Evolutionary conservation across 768 basidiomycete genomes (phyloP).

Genomic region (Rhizopogon sp.): DNA sequence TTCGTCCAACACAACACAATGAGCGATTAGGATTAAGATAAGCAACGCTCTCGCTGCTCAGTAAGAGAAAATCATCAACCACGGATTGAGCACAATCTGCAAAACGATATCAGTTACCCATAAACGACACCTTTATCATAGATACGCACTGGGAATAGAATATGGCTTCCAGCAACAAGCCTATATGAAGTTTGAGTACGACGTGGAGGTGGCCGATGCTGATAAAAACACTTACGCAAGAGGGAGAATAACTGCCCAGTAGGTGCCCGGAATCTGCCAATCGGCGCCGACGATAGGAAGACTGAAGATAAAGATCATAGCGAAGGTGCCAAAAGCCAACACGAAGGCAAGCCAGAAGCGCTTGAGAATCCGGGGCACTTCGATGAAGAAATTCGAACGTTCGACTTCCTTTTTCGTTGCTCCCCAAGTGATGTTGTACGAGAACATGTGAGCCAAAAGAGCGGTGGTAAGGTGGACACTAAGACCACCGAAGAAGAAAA

Average conservation of each 20-base stretch:
- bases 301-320: conserved; percentile 53
- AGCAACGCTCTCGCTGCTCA: conserved; percentile 5
- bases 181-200: conserved; percentile 22
- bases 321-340: conserved; percentile 46
- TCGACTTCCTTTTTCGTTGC: conserved; percentile 67
- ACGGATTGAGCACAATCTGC: conserved; percentile 81
- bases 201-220: not conserved
- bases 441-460: conserved; percentile 44
- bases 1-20: not conserved
- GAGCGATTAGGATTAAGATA: too few species aligned
- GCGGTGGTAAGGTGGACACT: conserved; percentile 42
- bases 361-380: conserved; percentile 76
- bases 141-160: conserved; percentile 66
- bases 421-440: conserved; percentile 40
- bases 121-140: not conserved
- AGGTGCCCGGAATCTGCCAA: conserved; percentile 56
- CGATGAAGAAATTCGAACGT: conserved; percentile 77
- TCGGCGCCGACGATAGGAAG: conserved; percentile 49
- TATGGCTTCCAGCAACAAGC: conserved; percentile 59
- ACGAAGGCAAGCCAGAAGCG: conserved; percentile 69
- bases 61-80: conserved; percentile 81
- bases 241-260: conserved; percentile 78
- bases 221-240: conserved; percentile 46
- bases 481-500: conserved; percentile 45
- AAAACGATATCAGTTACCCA: conserved; percentile 19